Evolutionary conservation across 2,329 filamentous ascomycete species (phyloP).

Genomic region (Colletotrichum salicis): DNA sequence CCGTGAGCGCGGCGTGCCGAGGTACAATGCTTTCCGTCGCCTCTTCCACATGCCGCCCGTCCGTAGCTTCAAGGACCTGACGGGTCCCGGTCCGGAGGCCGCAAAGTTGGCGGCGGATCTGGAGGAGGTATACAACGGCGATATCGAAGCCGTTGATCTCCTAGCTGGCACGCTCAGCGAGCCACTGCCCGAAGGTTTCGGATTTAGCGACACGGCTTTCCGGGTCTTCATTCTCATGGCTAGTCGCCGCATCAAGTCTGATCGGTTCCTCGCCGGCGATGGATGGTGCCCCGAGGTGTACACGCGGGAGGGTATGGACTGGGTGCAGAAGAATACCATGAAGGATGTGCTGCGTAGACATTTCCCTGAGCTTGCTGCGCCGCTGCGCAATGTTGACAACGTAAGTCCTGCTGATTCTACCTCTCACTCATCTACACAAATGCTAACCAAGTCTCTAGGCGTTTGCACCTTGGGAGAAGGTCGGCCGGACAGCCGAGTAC

Average conservation of each 20-base stretch:
- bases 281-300: conserved; percentile 52
- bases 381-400: background rate
- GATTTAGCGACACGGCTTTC: conserved; percentile 57
- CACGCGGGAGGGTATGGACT: conserved; percentile 52
- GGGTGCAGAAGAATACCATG: conserved; percentile 56
- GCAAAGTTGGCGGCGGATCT: conserved; percentile 40
- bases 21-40: conserved; percentile 57
- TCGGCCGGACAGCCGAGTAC: background rate
- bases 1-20: conserved; percentile 57
- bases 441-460: background rate
- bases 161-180: conserved; percentile 55
- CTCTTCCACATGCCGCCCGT: conserved; percentile 43
- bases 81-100: background rate
- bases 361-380: conserved; percentile 49
- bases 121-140: conserved; percentile 49
- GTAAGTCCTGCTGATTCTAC: background rate
- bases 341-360: conserved; percentile 54
- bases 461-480: background rate
- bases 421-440: background rate
- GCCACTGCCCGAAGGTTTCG: conserved; percentile 55
- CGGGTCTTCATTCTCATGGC: conserved; percentile 5
- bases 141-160: conserved; percentile 55
- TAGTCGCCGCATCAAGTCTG: background rate
- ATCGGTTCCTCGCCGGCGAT: conserved; percentile 51
- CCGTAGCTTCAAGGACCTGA: background rate